Conservation (phyloP, 192 early-diverging fungal genomes). For the Entomortierella beljakovae region DNA sequence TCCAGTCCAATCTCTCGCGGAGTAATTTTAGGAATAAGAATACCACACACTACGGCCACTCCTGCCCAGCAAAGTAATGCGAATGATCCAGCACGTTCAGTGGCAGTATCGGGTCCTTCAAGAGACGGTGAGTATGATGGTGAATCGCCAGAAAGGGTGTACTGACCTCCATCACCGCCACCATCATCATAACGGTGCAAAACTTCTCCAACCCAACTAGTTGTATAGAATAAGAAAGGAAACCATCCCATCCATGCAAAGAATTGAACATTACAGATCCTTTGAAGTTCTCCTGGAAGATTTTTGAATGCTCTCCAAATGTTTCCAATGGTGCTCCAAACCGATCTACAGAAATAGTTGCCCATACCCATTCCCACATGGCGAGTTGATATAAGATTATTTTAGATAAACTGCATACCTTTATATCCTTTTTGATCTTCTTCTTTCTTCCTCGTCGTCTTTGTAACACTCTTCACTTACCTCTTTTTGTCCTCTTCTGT, state of each 20-base stretch:
- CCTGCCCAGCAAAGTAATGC: slow-evolving; percentile 85
- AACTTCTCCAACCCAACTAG: slow-evolving; percentile 74
- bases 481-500: slow-evolving; percentile 47
- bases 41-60: slow-evolving; percentile 73
- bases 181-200: slow-evolving; percentile 46
- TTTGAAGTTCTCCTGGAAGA: slow-evolving; percentile 78
- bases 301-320: slow-evolving; percentile 68
- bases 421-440: too few relatives aligned
- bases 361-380: too few relatives aligned
- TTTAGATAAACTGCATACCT: too few relatives aligned
- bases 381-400: too few relatives aligned
- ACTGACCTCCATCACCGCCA: slow-evolving; percentile 9
- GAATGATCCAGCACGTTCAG: slow-evolving; percentile 85
- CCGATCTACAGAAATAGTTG: slow-evolving; percentile 45
- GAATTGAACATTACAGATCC: slow-evolving; percentile 90
- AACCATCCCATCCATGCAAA: slow-evolving; percentile 98
- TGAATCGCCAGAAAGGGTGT: not conserved
- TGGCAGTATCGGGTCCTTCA: slow-evolving; percentile 53
- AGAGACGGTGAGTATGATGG: not conserved
- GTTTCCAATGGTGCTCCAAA: slow-evolving; percentile 56
- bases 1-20: slow-evolving; percentile 29
- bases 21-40: slow-evolving; percentile 66
- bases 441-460: not conserved
- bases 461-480: slow-evolving; percentile 11
- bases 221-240: slow-evolving; percentile 93